Conservation (phyloP, 208 protist genomes). For the Trypanosoma brucei region DNA sequence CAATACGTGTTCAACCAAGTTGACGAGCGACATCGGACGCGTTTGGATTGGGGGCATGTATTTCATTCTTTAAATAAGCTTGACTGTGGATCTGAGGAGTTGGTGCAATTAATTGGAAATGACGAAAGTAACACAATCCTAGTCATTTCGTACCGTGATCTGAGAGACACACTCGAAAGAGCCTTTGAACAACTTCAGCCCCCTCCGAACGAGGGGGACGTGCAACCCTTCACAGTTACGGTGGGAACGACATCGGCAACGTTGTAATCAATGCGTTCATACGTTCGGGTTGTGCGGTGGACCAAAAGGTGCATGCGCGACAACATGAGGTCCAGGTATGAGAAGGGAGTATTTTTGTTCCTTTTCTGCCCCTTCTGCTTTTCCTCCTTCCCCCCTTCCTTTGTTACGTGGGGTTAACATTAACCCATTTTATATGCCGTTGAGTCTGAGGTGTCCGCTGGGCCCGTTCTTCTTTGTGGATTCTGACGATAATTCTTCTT, state of each 20-base stretch:
- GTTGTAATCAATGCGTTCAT: slow-evolving; percentile 6
- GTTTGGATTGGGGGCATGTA: slow-evolving; percentile 92
- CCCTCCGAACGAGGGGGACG: slow-evolving; percentile 19
- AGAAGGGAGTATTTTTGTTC: slow-evolving; percentile 5
- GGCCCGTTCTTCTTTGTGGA: too few relatives aligned
- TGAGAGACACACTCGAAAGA: slow-evolving; percentile 82
- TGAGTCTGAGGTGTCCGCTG: too few relatives aligned
- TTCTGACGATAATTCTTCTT: too few relatives aligned
- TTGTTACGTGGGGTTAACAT: too few relatives aligned
- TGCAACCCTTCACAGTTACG: slow-evolving; percentile 22
- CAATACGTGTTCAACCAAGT: slow-evolving; percentile 97
- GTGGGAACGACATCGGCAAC: slow-evolving; percentile 17
- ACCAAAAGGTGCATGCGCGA: neutral
- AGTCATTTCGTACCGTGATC: slow-evolving; percentile 93
- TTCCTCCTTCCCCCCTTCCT: neutral
- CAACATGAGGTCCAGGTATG: neutral
- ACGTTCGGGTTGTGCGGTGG: neutral
- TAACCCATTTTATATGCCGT: too few relatives aligned
- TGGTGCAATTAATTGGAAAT: slow-evolving; percentile 89
- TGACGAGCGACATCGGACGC: slow-evolving; percentile 84
- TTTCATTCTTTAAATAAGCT: slow-evolving; percentile 97
- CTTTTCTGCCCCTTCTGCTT: slow-evolving; percentile 7
- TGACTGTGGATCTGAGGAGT: slow-evolving; percentile 92
- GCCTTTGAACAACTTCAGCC: slow-evolving; percentile 84
- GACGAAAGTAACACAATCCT: slow-evolving; percentile 88